phyloP scores from a whole-genome alignment of 2,329 filamentous ascomycete genomes.

The Drechslerella coelobrocha region DNA sequence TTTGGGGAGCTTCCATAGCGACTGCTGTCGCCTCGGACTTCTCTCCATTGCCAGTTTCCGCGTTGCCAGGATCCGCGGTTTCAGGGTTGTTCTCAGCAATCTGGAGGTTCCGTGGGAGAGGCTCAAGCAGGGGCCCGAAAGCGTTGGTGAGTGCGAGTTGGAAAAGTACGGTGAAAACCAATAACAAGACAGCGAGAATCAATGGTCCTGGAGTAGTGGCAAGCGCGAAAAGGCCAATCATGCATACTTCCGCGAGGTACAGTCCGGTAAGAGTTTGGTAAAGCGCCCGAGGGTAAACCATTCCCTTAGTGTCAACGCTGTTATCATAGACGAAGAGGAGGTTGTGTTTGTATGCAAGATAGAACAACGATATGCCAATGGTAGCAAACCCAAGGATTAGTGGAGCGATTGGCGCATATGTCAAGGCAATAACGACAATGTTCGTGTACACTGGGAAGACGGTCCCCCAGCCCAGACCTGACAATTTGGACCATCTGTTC shows the following conservation, averaged over 20 bases:
- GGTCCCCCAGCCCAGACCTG: constrained; percentile 81
- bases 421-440: constrained; percentile 80
- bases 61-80: constrained; percentile 54
- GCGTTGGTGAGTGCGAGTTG: constrained; percentile 77
- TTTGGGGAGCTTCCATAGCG: constrained; percentile 60
- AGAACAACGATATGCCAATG: constrained; percentile 79
- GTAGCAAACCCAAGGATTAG: constrained; percentile 82
- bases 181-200: constrained; percentile 76
- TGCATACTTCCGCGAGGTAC: constrained; percentile 80
- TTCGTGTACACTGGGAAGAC: constrained; percentile 82
- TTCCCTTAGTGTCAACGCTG: constrained; percentile 82
- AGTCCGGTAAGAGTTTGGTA: constrained; percentile 84
- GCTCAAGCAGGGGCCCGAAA: constrained; percentile 76
- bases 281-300: constrained; percentile 84
- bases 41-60: constrained; percentile 55
- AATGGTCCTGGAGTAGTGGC: constrained; percentile 71
- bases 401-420: constrained; percentile 85
- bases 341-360: constrained; percentile 89
- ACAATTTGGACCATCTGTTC: constrained; percentile 75
- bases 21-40: constrained; percentile 57
- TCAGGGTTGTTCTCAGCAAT: constrained; percentile 64
- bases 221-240: constrained; percentile 83
- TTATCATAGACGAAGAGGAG: constrained; percentile 85
- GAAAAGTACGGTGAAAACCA: constrained; percentile 77
- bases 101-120: constrained; percentile 76